Evolutionary conservation across 805 yeast genomes (phyloP).

Genomic region (Saturnispora zaruensis): DNA sequence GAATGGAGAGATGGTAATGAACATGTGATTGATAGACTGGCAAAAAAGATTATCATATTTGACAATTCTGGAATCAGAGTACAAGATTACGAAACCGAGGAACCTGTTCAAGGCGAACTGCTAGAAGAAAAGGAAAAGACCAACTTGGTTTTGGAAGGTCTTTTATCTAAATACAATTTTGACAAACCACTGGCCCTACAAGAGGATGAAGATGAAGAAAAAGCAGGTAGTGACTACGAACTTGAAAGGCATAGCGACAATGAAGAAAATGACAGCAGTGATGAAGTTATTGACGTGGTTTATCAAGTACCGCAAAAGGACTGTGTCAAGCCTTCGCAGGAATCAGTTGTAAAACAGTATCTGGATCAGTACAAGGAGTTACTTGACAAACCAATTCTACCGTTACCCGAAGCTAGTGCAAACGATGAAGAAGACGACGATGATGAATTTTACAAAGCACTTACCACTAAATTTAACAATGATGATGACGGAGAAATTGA

Average conservation of each 20-base stretch:
- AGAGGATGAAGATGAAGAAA: conserved; percentile 29
- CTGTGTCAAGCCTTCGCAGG: conserved; percentile 16
- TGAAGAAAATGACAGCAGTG: conserved; percentile 16
- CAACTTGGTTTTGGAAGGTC: conserved; percentile 37
- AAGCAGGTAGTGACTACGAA: conserved; percentile 33
- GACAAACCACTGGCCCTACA: conserved; percentile 39
- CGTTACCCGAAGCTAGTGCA: not conserved
- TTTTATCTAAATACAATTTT: conserved; percentile 43
- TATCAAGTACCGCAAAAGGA: conserved; percentile 21
- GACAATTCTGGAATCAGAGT: conserved; percentile 16
- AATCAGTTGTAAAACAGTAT: conserved; percentile 22
- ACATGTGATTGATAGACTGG: conserved; percentile 62
- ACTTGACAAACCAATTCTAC: conserved; percentile 11
- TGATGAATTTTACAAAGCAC: conserved; percentile 17
- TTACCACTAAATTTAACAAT: conserved; percentile 24
- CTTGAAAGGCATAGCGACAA: conserved; percentile 28
- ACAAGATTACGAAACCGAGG: conserved; percentile 1
- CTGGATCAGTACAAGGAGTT: conserved; percentile 12
- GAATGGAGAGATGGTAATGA: conserved; percentile 76
- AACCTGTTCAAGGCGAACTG: conserved; percentile 20
- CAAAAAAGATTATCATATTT: conserved; percentile 23
- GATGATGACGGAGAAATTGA: conserved; percentile 17
- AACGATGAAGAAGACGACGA: conserved; percentile 15
- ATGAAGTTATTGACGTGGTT: conserved; percentile 22
- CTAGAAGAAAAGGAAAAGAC: conserved; percentile 40